Evolutionary conservation across 192 early-diverging fungal genomes (phyloP).

Genomic region (Entophlyctis luteolus): DNA sequence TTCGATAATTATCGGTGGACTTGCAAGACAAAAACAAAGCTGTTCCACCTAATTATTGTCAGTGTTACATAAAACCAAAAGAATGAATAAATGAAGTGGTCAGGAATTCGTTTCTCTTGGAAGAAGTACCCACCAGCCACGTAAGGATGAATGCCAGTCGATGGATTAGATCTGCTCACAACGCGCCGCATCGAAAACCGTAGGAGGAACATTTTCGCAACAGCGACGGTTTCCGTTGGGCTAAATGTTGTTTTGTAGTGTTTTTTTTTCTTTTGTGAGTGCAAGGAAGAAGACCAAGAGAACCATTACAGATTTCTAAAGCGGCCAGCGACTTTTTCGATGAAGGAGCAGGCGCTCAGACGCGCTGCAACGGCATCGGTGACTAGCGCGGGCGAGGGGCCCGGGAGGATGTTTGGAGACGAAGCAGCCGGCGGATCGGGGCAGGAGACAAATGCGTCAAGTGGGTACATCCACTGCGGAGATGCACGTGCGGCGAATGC

Average conservation of each 20-base stretch:
- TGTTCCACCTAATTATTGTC: constrained; percentile 8
- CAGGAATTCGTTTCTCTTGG: neutral
- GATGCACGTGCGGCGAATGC: neutral
- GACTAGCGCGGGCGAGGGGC: neutral
- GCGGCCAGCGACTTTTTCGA: constrained; percentile 3
- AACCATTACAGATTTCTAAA: constrained; percentile 7
- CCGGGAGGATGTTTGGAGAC: neutral
- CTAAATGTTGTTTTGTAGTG: neutral
- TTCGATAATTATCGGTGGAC: constrained; percentile 15
- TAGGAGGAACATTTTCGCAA: constrained; percentile 13
- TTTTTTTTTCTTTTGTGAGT: neutral
- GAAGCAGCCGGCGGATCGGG: neutral
- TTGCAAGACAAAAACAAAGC: constrained; percentile 13
- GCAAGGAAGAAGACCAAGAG: neutral
- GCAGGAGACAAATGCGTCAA: neutral
- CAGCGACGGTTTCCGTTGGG: constrained; percentile 7
- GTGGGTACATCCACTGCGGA: neutral
- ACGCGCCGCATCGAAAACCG: constrained; percentile 2
- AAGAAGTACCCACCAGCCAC: constrained; percentile 1
- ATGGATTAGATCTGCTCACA: neutral
- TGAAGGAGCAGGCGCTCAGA: constrained; percentile 1
- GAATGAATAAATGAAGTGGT: neutral
- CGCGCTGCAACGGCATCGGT: neutral
- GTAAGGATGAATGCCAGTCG: constrained; percentile 4
- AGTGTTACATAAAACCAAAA: no score